A percentile compares a stretch with the other conserved stretches of the same genome.
Conservation (phyloP, 1,284 basidiomycete genomes). For the Vanrija humicola region DNA sequence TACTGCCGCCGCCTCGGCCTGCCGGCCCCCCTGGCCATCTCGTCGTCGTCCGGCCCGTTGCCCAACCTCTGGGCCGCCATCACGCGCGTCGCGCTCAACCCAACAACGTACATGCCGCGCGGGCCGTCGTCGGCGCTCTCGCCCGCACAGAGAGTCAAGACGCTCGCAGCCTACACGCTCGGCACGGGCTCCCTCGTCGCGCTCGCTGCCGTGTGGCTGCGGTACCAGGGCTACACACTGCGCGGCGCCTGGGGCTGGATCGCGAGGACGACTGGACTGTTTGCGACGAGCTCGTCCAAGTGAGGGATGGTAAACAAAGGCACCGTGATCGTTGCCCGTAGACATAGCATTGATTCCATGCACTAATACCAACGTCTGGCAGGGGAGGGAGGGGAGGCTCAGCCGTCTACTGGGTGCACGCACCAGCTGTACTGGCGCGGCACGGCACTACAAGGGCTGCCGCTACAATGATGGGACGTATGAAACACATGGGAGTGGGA, state of each 20-base stretch:
- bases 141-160: conserved; percentile 33
- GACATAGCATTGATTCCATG: conserved; percentile 4
- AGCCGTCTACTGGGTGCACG: background rate
- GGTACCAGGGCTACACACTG: conserved; percentile 44
- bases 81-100: conserved; percentile 45
- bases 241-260: conserved; percentile 43
- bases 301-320: background rate
- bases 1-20: conserved; percentile 82
- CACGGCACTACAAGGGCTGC: background rate
- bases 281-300: background rate
- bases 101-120: conserved; percentile 40
- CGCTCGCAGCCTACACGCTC: conserved; percentile 28
- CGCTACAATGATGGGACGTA: background rate
- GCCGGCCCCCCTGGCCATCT: conserved; percentile 85
- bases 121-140: conserved; percentile 35
- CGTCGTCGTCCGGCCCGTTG: conserved; percentile 63
- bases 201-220: conserved; percentile 38
- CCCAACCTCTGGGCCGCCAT: conserved; percentile 48
- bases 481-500: background rate
- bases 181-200: conserved; percentile 26
- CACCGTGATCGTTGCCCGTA: background rate
- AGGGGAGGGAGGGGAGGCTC: no score
- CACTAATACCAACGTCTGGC: conserved; percentile 2
- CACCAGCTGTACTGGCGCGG: background rate
- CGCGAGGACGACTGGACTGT: conserved; percentile 17